A percentile compares a stretch with the other conserved stretches of the same genome.
Conservation (phyloP, 1,284 basidiomycete genomes). For the Ustilago bromivora region DNA sequence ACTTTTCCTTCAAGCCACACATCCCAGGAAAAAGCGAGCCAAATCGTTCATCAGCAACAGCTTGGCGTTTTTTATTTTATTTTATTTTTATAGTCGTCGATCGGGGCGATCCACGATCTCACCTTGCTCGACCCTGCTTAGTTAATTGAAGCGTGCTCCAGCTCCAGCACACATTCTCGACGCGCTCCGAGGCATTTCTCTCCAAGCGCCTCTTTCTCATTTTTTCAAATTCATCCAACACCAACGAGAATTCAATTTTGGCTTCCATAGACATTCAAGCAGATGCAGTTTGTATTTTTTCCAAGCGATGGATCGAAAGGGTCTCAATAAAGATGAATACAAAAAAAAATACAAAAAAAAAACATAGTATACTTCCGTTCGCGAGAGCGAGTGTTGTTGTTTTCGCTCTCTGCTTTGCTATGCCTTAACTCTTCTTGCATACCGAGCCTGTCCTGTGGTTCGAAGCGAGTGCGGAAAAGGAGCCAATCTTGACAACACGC, state of each 20-base stretch:
- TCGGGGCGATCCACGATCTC: background rate
- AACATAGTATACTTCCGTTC: background rate
- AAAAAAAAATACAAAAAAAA: too few species aligned
- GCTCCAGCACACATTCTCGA: slow-evolving; percentile 9
- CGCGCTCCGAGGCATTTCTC: slow-evolving; percentile 8
- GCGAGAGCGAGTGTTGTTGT: background rate
- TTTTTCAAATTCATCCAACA: background rate
- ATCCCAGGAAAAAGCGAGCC: background rate
- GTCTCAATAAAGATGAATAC: background rate
- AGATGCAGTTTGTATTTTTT: background rate
- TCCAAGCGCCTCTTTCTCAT: background rate
- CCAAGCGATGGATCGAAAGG: background rate
- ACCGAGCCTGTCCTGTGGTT: background rate
- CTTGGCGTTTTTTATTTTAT: too few species aligned
- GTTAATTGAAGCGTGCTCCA: too few species aligned
- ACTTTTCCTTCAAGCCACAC: background rate
- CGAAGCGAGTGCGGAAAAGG: slow-evolving; percentile 1
- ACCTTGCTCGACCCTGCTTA: too few species aligned
- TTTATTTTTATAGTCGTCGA: too few species aligned
- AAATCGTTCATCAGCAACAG: background rate
- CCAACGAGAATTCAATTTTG: background rate
- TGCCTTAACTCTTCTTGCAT: background rate
- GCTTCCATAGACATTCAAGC: background rate
- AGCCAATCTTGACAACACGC: slow-evolving; percentile 11
- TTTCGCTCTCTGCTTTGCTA: background rate